Evolutionary conservation across 352 stramenopile genomes (phyloP).

Genomic region (Lagenidium giganteum): DNA sequence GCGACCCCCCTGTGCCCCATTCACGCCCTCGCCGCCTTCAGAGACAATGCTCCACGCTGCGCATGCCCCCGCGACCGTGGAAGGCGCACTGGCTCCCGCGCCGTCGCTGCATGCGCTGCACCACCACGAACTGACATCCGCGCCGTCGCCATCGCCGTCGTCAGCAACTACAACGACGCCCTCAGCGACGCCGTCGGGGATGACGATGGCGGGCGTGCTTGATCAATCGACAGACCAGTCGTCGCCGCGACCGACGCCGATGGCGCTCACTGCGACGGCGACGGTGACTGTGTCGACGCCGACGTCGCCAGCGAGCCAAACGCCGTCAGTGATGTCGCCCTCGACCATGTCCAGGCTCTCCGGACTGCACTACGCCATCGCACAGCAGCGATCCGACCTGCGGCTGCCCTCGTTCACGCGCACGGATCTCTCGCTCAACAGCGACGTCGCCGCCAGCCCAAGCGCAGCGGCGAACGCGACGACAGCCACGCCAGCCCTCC

Average conservation of each 20-base stretch:
- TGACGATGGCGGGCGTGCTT: no score
- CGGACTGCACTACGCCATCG: slow-evolving; percentile 61
- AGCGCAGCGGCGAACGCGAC: slow-evolving; percentile 3
- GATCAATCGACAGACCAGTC: background rate
- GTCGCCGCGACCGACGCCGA: slow-evolving; percentile 13
- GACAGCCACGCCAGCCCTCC: slow-evolving; percentile 9
- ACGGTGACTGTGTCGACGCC: slow-evolving; percentile 15
- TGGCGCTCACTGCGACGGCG: slow-evolving; percentile 9
- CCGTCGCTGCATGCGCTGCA: no score
- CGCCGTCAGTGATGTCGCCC: slow-evolving; percentile 29
- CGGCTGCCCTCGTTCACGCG: slow-evolving; percentile 41
- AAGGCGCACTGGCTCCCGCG: no score
- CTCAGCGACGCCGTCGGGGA: no score
- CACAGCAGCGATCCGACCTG: slow-evolving; percentile 38
- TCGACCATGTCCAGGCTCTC: slow-evolving; percentile 43
- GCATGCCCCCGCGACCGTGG: no score
- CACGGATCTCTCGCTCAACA: slow-evolving; percentile 7
- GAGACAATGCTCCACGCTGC: no score
- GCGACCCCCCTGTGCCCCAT: no score
- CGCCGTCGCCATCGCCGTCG: no score
- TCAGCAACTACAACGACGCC: no score
- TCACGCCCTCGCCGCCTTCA: no score
- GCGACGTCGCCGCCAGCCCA: slow-evolving; percentile 7
- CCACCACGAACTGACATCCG: no score
- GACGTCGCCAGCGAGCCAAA: slow-evolving; percentile 1